Percentiles rank a stretch among this genome's conserved stretches.
These are phyloP conservation scores for Penicillium macrosclerotiorum DNA, from an alignment of 495 filamentous ascomycete species.

Conservation along the genomic window DNA sequence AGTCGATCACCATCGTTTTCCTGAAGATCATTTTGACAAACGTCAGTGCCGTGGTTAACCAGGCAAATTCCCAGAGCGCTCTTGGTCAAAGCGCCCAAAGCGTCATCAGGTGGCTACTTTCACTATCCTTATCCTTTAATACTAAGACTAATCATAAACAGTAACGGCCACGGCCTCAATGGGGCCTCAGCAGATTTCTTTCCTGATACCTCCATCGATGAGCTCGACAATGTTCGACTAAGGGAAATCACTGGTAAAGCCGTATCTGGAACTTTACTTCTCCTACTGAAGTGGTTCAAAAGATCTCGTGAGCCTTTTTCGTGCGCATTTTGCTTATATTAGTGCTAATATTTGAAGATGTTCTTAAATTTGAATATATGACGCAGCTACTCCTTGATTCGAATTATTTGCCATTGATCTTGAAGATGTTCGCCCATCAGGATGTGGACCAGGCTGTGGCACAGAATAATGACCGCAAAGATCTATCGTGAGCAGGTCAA, in stretches of 20 bases:
- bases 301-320: conserved; percentile 89
- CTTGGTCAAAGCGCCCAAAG: too few species aligned
- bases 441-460: conserved; percentile 88
- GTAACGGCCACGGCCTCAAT: conserved; percentile 36
- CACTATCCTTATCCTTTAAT: background rate
- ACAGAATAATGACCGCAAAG: conserved; percentile 76
- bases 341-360: conserved; percentile 59
- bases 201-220: conserved; percentile 54
- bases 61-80: conserved; percentile 47
- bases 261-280: conserved; percentile 77
- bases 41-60: conserved; percentile 63
- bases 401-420: conserved; percentile 86
- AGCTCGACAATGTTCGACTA: conserved; percentile 73
- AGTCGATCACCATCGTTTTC: conserved; percentile 91
- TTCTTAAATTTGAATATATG: conserved; percentile 94
- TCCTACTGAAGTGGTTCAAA: conserved; percentile 95
- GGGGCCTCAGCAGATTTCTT: conserved; percentile 31
- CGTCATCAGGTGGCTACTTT: conserved; percentile 34
- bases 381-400: conserved; percentile 90
- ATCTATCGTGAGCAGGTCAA: conserved; percentile 65
- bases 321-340: too few species aligned
- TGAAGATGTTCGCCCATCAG: conserved; percentile 91
- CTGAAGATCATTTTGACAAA: conserved; percentile 82
- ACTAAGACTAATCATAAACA: conserved; percentile 13
- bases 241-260: conserved; percentile 90